Evolutionary conservation across 139 green algal species (phyloP), one percentile per base, ranked within the genome.

Genomic region (Desmodesmus armatus): DNA sequence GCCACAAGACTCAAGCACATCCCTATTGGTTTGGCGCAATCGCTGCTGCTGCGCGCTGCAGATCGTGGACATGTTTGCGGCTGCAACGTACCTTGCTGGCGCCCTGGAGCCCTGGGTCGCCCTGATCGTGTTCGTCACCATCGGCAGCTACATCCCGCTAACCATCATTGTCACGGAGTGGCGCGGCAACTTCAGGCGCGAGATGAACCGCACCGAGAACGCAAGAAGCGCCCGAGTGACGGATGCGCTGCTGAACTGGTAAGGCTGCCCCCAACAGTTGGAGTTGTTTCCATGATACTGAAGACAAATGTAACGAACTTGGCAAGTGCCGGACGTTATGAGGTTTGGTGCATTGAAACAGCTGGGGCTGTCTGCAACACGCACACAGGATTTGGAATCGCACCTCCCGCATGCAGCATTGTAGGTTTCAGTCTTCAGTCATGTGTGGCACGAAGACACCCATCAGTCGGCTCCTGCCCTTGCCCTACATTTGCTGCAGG

Each of bases 171-270:
- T 97, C 69, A 97, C 96, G 7, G 94, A 98, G 89, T 97, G 92
- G 91, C 85, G 95, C 3, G 93, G 91, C 74, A 90, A 92, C 35
- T 93, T 86, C 67, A 71, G 67, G 47, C 44, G 67, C 1, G 67
- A 69, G 5, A 83, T 83, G 43, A 73, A 77, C 23, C 55, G 63
- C 9, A 71, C 76, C 35, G 94, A 97, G 85, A 95, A 98, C 77
- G 92, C 89, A 40, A 91, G 89, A 69, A 78, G 81, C 31, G 93
- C 90, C 0, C 91, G 92, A 19, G 94, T 93, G 47, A 97, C 94
- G 0, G 96, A 99, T 81, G 93, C 94, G 7, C 89, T 99, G 78
- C 92, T 99, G 1, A 98, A 98, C 89, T 99, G 95, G 63, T n/a
- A n/a, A n/a, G n/a, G n/a, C n/a, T n/a, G n/a, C n/a, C n/a, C n/a